Base-by-base conservation (phyloP, 148 eudicot species). In the Chenopodium berlandieri region DNA sequence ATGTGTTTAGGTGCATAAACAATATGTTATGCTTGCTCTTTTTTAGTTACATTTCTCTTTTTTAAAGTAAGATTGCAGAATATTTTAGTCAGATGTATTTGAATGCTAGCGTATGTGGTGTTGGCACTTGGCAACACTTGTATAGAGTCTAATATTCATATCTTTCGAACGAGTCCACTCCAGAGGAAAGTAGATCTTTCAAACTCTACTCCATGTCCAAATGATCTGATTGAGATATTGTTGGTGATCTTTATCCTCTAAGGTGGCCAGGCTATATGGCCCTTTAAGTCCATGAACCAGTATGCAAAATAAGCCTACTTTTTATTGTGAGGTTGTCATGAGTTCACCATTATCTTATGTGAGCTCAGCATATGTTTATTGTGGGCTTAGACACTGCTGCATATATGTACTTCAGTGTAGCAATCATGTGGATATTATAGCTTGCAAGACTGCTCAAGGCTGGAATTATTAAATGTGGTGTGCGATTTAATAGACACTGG, bases 1-100 rank as follows among this genome's bases (percentile, higher is more conserved):
- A 72, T 72, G 75, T 72, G 75, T 72, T 72, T 72, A 17, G 75
- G 75, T 72, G 75, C 62, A 48, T 34, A 65, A 65, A 65, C 34
- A n/a, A 58, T 58, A 58, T 58, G 63, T 58, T 58, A 5, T 40
- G 32, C 71, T 30, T 25, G 17, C 40, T 67, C 47, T 70, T 17
- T 32, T 70, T 2, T 70, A 68, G 71, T 44, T 30, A 4, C 4
- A 31, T 4, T 68, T 27, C 30, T 40, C 44, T 40, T 40, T 40
- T 40, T 40, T 40, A 40, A 40, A 40, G 44, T 7, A 40, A 40
- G 44, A 40, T 40, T 40, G 44, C 16, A 7, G 31, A 27, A 14
- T 19, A 1, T 40, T 17, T 23, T 8, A 17, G 11, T 27, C 27
- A 67, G 71, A 14, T 34, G 47, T 71, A 25, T 34, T 48, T 11